Evolutionary conservation across 805 yeast species (phyloP), one percentile per base, ranked within the genome.

Genomic region (Candida maltosa): DNA sequence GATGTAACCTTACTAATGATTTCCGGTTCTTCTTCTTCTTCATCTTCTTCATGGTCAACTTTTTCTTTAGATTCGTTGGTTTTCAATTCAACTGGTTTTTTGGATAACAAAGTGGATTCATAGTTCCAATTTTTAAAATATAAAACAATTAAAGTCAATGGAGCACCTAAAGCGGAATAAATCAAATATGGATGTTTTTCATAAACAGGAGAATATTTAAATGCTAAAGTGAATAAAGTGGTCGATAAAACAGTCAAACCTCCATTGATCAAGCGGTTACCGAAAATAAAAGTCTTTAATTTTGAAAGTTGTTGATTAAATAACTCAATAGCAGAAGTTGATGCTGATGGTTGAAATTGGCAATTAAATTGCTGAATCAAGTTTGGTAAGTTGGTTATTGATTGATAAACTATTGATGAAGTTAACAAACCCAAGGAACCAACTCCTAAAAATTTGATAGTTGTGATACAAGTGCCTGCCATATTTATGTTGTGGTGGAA

Each of bases 151-250:
- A 60, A 40, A 7, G 77, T 64, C 24, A 65, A 29, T 7, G 78
- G 76, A 21, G 70, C 69, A n/a, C 77, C 75, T 6, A 75, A 32
- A n/a, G 81, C 69, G 31, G 83, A 67, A 53, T 84, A 84, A 10
- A 84, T 50, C 50, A 84, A 69, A 53, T 83, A 84, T 15, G 93
- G 93, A 57, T 84, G 94, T 55, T 75, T 75, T 37, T 71, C 78
- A 24, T 62, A 52, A 4, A 56, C 45, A 15, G 85, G 77, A 1
- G 87, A 77, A 32, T 69, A 67, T 32, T 60, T 61, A 51, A 70
- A 83, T n/a, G 83, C 80, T 42, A 70, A 45, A 21, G 67, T 60
- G 45, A 83, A 78, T 32, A 78, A 62, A 23, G 65, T 56, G 1
- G 82, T 47, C 6, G 83, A 69, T 16, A 78, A 27, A 4, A 72